These are phyloP conservation scores for Epicoccum sorghinum DNA, from an alignment of 2,329 filamentous ascomycete genomes.

Conservation along the genomic window DNA sequence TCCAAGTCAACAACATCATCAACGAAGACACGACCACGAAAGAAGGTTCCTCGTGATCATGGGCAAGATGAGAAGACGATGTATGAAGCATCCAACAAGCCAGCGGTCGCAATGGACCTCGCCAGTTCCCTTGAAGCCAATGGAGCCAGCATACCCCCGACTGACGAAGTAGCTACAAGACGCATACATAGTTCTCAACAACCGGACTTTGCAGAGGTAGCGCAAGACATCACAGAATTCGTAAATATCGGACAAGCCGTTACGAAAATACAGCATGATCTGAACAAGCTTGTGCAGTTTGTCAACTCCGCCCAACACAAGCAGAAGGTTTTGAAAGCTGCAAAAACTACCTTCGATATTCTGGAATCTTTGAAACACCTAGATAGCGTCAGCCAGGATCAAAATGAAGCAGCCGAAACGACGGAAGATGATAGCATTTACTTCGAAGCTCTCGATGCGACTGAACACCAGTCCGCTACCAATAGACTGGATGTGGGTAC, in stretches of 20 bases:
- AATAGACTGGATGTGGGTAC: neutral
- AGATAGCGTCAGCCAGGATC: too few species aligned
- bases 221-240: neutral
- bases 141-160: neutral
- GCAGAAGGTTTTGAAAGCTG: neutral
- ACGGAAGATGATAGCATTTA: conserved; percentile 1
- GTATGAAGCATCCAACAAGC: neutral
- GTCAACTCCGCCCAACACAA: neutral
- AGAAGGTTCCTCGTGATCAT: neutral
- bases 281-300: neutral
- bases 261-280: neutral
- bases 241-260: neutral
- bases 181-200: too few species aligned
- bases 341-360: neutral
- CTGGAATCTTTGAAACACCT: neutral
- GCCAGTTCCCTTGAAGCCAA: neutral
- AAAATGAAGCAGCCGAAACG: neutral
- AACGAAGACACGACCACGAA: neutral
- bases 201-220: neutral
- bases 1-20: neutral
- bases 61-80: neutral
- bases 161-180: neutral
- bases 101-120: neutral
- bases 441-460: neutral
- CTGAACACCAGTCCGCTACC: neutral